Conservation (phyloP, 1,284 basidiomycete genomes). For the Melampsora americana region DNA sequence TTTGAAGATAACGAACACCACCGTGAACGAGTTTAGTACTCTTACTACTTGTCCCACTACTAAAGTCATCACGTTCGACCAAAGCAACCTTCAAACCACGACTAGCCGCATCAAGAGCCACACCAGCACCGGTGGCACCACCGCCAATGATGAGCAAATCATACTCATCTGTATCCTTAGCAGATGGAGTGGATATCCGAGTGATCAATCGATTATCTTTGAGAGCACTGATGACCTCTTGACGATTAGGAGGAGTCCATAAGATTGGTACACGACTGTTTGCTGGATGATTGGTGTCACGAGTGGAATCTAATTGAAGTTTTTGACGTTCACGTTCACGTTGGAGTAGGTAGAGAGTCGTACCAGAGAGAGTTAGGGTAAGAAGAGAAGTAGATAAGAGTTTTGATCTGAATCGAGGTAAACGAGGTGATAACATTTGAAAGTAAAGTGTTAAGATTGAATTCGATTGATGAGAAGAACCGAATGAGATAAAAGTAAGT, state of each 20-base stretch:
- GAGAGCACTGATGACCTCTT: conserved; percentile 64
- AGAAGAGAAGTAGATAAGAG: neutral
- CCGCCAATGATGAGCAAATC: conserved; percentile 80
- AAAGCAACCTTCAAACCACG: conserved; percentile 87
- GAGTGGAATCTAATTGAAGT: conserved; percentile 27
- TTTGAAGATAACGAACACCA: conserved; percentile 93
- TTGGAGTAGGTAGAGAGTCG: neutral
- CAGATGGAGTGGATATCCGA: conserved; percentile 10
- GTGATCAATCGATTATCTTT: conserved; percentile 49
- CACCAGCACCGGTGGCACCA: conserved; percentile 90
- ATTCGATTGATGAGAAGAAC: too few relatives aligned
- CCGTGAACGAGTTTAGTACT: conserved; percentile 97
- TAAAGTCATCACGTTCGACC: conserved; percentile 90
- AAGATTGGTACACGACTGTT: conserved; percentile 55
- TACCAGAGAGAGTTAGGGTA: conserved; percentile 14
- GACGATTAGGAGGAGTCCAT: conserved; percentile 70
- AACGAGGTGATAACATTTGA: neutral
- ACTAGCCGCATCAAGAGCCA: conserved; percentile 88
- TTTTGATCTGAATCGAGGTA: neutral
- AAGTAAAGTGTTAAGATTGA: too few relatives aligned
- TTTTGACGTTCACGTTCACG: conserved; percentile 1
- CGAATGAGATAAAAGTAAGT: too few relatives aligned
- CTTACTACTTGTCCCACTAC: conserved; percentile 89
- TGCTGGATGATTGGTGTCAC: conserved; percentile 27
- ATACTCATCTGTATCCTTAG: conserved; percentile 45